phyloP scores from a whole-genome alignment of 495 filamentous ascomycete genomes.

The Hypoxylon cercidicola region DNA sequence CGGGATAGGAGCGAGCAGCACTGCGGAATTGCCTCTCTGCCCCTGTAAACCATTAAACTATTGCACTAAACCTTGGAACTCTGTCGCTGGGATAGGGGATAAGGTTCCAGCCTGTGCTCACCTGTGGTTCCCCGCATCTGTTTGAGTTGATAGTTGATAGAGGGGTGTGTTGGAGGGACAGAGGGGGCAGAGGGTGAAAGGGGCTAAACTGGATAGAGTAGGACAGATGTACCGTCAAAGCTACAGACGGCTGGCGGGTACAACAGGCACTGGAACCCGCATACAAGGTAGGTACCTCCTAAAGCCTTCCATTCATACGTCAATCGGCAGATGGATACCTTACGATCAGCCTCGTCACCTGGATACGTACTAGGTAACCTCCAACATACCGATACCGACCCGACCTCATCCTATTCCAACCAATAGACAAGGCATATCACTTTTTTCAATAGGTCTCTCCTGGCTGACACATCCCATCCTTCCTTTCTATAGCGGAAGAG shows the following conservation, averaged over 20 bases:
- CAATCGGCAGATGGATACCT: slow-evolving; percentile 39
- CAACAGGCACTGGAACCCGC: background rate
- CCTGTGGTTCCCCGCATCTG: slow-evolving; percentile 27
- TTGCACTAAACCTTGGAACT: background rate
- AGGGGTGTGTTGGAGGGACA: background rate
- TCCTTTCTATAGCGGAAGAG: slow-evolving; percentile 28
- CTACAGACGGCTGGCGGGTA: slow-evolving; percentile 21
- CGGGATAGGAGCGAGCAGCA: background rate
- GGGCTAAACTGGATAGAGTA: slow-evolving; percentile 20
- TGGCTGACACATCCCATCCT: slow-evolving; percentile 27
- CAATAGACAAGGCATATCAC: slow-evolving; percentile 9
- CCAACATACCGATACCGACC: slow-evolving; percentile 20
- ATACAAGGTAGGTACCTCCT: slow-evolving; percentile 13
- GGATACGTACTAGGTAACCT: background rate
- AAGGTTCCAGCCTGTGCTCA: background rate
- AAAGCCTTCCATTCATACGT: slow-evolving; percentile 33
- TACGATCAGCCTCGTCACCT: slow-evolving; percentile 44
- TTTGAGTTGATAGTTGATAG: slow-evolving; percentile 3
- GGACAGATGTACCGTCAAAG: slow-evolving; percentile 16
- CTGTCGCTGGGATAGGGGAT: background rate
- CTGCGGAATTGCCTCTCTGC: background rate
- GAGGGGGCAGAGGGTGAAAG: slow-evolving; percentile 2
- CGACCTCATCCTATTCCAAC: slow-evolving; percentile 26
- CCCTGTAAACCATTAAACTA: too few relatives aligned
- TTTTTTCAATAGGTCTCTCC: background rate